These are phyloP conservation scores for Ceratobasidium papillatum DNA, from an alignment of 1,284 basidiomycete genomes.

Conservation along the genomic window DNA sequence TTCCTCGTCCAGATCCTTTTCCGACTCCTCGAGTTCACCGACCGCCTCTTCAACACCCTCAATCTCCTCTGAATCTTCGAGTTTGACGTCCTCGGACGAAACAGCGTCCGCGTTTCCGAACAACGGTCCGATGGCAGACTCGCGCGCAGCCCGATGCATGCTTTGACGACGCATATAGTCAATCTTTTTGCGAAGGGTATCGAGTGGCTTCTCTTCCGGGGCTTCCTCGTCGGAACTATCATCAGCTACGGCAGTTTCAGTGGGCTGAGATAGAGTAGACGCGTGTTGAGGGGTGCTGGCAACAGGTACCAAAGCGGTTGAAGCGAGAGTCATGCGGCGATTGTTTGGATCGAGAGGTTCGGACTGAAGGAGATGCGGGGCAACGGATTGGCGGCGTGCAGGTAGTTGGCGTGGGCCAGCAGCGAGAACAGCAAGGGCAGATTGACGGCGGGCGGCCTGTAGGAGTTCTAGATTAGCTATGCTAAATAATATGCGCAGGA, in stretches of 20 bases:
- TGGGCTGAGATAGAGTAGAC: constrained; percentile 1
- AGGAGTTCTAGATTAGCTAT: background rate
- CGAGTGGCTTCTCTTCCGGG: background rate
- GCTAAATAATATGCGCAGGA: background rate
- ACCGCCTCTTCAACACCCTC: background rate
- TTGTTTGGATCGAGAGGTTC: constrained; percentile 35
- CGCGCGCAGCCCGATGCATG: constrained; percentile 35
- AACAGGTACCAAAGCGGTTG: background rate
- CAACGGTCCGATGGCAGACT: constrained; percentile 23
- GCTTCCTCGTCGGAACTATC: constrained; percentile 35
- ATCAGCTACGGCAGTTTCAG: background rate
- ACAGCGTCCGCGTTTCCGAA: background rate
- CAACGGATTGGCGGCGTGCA: constrained; percentile 27
- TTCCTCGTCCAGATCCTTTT: constrained; percentile 22
- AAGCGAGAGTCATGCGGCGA: constrained; percentile 32
- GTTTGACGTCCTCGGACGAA: constrained; percentile 4
- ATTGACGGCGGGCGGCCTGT: constrained; percentile 36
- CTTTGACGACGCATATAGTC: constrained; percentile 40
- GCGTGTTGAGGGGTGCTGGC: constrained; percentile 24
- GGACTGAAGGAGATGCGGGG: constrained; percentile 11
- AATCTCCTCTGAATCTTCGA: constrained; percentile 33
- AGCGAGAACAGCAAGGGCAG: constrained; percentile 34
- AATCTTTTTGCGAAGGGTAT: constrained; percentile 35
- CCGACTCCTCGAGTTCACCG: constrained; percentile 11
- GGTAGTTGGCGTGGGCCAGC: constrained; percentile 37